These are phyloP conservation scores for Geotrichum cucujoidarum DNA, from an alignment of 1,139 yeast genomes.

Conservation along the genomic window DNA sequence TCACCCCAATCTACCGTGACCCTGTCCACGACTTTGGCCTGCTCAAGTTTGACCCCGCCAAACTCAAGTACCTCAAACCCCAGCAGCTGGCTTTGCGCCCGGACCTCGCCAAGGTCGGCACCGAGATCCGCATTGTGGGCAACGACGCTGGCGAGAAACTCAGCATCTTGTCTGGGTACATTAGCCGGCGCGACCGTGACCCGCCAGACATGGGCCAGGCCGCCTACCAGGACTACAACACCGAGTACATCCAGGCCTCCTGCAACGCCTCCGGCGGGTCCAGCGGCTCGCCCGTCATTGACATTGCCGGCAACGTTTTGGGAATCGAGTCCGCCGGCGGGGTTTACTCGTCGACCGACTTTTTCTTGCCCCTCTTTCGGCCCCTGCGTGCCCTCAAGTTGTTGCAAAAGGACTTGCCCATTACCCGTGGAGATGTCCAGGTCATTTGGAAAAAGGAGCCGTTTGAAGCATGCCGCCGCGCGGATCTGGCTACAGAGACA, in stretches of 20 bases:
- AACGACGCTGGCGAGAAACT: constrained; percentile 95
- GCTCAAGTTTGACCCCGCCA: constrained; percentile 66
- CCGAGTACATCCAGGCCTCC: constrained; percentile 94
- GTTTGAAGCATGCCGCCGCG: constrained; percentile 82
- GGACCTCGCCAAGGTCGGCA: constrained; percentile 78
- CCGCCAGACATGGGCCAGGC: constrained; percentile 87
- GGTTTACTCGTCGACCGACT: constrained; percentile 87
- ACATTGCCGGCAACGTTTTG: constrained; percentile 79
- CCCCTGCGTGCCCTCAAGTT: constrained; percentile 77
- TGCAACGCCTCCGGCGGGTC: constrained; percentile 96
- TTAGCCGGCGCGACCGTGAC: constrained; percentile 84
- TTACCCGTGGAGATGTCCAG: constrained; percentile 83
- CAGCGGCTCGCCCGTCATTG: constrained; percentile 91
- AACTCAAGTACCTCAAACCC: constrained; percentile 68
- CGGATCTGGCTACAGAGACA: constrained; percentile 73
- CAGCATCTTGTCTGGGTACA: constrained; percentile 83
- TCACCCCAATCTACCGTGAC: constrained; percentile 52
- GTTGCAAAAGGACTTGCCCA: constrained; percentile 52
- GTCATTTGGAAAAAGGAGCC: constrained; percentile 87
- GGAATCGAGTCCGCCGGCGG: constrained; percentile 95
- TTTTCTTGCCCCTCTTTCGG: constrained; percentile 79
- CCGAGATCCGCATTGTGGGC: constrained; percentile 91
- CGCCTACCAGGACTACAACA: constrained; percentile 92
- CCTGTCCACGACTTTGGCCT: constrained; percentile 88
- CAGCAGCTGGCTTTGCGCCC: constrained; percentile 67